Conservation (phyloP, 768 basidiomycete genomes). For the Naganishia vaughanmartiniae region DNA sequence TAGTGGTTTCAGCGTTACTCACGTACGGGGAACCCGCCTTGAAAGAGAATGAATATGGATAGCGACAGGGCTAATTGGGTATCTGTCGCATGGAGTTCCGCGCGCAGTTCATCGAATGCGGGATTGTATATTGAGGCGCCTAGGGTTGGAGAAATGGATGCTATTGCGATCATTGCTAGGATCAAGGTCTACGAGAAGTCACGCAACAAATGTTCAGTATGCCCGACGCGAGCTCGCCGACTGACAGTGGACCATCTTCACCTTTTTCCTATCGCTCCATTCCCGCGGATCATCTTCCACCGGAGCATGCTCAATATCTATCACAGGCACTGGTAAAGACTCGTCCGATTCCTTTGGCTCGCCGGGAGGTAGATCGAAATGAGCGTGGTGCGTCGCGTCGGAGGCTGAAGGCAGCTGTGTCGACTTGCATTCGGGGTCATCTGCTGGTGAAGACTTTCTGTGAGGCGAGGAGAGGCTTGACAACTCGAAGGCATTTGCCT, state of each 20-base stretch:
- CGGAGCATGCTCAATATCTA: conserved; percentile 53
- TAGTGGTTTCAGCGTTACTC: neutral
- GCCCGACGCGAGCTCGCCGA: neutral
- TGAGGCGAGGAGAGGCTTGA: neutral
- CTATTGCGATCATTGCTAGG: conserved; percentile 37
- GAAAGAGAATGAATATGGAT: conserved; percentile 49
- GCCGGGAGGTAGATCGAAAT: conserved; percentile 37
- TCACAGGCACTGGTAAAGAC: conserved; percentile 26
- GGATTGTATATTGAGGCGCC: conserved; percentile 52
- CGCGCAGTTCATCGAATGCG: conserved; percentile 49
- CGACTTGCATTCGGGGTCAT: neutral
- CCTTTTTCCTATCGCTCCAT: conserved; percentile 50
- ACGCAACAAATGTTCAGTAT: neutral
- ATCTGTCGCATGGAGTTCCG: conserved; percentile 45
- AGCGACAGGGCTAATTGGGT: conserved; percentile 50
- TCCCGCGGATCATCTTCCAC: conserved; percentile 53
- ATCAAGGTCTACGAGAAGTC: conserved; percentile 33
- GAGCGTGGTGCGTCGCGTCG: conserved; percentile 33
- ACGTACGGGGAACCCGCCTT: conserved; percentile 34
- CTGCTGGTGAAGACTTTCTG: neutral
- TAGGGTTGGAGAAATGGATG: conserved; percentile 46
- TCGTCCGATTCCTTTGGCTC: neutral
- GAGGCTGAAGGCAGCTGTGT: neutral
- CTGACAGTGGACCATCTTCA: neutral
- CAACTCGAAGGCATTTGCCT: conserved; percentile 5